Evolutionary conservation across 805 yeast species (phyloP), one percentile per base, ranked within the genome.

Genomic region (Candida piceae): DNA sequence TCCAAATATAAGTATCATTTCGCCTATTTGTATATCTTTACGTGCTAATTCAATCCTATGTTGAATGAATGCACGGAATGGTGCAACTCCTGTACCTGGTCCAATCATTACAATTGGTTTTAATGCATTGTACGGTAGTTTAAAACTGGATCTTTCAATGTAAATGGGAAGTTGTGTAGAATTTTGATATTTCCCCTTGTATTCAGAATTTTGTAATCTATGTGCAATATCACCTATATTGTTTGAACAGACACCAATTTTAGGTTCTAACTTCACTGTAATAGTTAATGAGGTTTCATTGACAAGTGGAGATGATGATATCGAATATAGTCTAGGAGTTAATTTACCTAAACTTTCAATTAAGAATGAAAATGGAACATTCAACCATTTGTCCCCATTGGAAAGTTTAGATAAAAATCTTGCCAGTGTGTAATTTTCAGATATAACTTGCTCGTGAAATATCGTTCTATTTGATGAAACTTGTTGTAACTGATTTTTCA

Each of bases 81-180:
- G 97, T 2, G 97, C 97, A 35, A 89, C 84, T 53, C 97, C 97
- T 5, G 96, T 88, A 40, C 97, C 97, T 23, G 96, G 95, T 15
- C 97, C 96, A 48, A 90, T 74, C 80, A 89, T 74, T 45, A 90
- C 81, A n/a, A 90, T 73, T 7, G 97, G 96, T 26, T 76, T 74
- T 1, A 70, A 60, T 21, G 85, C 72, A 53, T 83, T 80, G n/a
- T 80, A 67, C 7, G 97, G 97, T 45, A 89, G 71, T 66, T 84
- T 85, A 68, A 90, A 90, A 39, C 83, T 81, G 8, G 96, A 86
- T 60, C 84, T 85, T 56, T 95, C 81, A 24, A 88, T 82, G 56
- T 84, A 95, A 22, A 90, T 78, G 1, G 96, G 95, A 29, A 87
- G 65, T 53, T 76, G 78, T 8, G 32, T 29, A n/a, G 32, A 19